Percentiles rank a stretch among this genome's conserved stretches.
These are phyloP conservation scores for Ramaria sp. DNA, from an alignment of 768 basidiomycete species.

Conservation along the genomic window DNA sequence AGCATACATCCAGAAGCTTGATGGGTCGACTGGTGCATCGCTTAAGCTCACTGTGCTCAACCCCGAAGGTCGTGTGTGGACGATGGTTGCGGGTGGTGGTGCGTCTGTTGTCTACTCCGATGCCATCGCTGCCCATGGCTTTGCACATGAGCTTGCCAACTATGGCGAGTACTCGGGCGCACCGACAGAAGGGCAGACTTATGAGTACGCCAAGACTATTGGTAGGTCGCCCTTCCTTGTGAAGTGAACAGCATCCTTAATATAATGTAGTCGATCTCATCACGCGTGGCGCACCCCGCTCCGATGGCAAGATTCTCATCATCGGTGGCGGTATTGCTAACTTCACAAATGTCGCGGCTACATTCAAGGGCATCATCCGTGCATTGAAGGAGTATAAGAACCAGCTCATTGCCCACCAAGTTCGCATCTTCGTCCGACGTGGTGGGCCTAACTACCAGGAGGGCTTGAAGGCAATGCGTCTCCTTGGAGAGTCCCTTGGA, in stretches of 20 bases:
- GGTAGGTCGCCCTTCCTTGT: slow-evolving; percentile 35
- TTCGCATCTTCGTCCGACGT: slow-evolving; percentile 95
- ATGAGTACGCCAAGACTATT: slow-evolving; percentile 99
- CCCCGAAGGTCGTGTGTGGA: slow-evolving; percentile 93
- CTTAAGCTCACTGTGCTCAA: slow-evolving; percentile 97
- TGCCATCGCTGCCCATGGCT: slow-evolving; percentile 86
- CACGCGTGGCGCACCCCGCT: slow-evolving; percentile 74
- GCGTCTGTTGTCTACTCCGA: slow-evolving; percentile 61
- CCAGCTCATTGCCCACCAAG: slow-evolving; percentile 70
- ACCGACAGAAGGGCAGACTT: slow-evolving; percentile 95
- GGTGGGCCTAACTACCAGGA: slow-evolving; percentile 99
- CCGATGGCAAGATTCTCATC: slow-evolving; percentile 94
- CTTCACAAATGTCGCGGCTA: slow-evolving; percentile 98
- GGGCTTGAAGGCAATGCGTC: slow-evolving; percentile 94
- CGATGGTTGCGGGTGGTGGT: slow-evolving; percentile 99
- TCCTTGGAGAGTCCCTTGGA: slow-evolving; percentile 91
- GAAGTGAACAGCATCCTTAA: slow-evolving; percentile 7
- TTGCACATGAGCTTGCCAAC: slow-evolving; percentile 95
- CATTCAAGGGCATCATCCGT: slow-evolving; percentile 99
- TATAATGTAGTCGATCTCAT: slow-evolving; percentile 68
- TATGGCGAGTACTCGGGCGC: slow-evolving; percentile 99
- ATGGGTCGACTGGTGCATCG: slow-evolving; percentile 93
- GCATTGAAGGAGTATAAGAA: slow-evolving; percentile 90
- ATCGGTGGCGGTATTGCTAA: slow-evolving; percentile 99
- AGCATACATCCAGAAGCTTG: slow-evolving; percentile 98